These are phyloP conservation scores for Tylopilus balloui DNA, from an alignment of 768 basidiomycete genomes.

Conservation along the genomic window DNA sequence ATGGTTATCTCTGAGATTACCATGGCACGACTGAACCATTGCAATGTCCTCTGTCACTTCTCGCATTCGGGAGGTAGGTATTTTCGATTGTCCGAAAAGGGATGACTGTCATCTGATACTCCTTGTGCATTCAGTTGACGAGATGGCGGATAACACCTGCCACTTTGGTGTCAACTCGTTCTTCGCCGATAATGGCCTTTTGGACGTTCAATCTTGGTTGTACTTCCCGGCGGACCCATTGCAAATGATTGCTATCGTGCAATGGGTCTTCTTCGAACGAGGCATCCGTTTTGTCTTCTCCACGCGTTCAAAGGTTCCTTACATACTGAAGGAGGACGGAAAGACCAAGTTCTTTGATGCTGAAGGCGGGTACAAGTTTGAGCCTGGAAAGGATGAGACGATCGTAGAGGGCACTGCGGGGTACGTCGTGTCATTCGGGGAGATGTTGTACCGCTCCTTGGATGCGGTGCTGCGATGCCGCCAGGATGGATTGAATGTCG, in stretches of 20 bases:
- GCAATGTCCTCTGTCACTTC: conserved; percentile 86
- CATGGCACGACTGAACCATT: conserved; percentile 88
- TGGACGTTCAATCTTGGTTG: conserved; percentile 71
- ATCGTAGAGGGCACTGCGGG: conserved; percentile 74
- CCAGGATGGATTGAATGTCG: conserved; percentile 71
- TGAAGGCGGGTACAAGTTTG: conserved; percentile 72
- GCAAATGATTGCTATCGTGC: conserved; percentile 76
- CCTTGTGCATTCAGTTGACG: conserved; percentile 46
- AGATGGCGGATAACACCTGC: conserved; percentile 60
- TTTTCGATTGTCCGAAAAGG: conserved; percentile 2
- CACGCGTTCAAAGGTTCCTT: conserved; percentile 86
- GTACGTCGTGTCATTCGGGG: conserved; percentile 82
- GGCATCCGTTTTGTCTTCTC: conserved; percentile 86
- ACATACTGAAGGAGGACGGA: conserved; percentile 75
- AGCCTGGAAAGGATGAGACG: conserved; percentile 81
- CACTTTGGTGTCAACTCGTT: conserved; percentile 79
- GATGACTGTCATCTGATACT: not conserved
- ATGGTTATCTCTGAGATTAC: conserved; percentile 87
- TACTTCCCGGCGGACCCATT: conserved; percentile 86
- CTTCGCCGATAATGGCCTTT: conserved; percentile 85
- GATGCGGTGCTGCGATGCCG: conserved; percentile 78
- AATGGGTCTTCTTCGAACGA: conserved; percentile 76
- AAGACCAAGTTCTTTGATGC: conserved; percentile 59
- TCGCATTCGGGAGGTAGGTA: conserved; percentile 77
- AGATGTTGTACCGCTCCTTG: conserved; percentile 80